These are phyloP conservation scores for Colletotrichum tabaci DNA, from an alignment of 2,329 filamentous ascomycete species.

Conservation along the genomic window DNA sequence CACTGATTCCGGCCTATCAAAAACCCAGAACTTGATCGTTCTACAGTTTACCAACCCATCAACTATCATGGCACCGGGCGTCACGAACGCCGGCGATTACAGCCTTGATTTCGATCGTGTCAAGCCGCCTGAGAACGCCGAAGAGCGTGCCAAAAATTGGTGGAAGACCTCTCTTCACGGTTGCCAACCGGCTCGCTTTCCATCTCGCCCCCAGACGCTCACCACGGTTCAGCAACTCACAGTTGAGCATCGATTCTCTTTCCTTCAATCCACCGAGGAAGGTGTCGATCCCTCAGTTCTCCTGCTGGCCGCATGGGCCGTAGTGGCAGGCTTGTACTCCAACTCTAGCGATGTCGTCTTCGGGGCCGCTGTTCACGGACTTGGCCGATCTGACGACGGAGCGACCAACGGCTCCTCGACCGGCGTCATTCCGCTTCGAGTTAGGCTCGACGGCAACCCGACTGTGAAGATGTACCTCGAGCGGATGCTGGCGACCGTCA, in stretches of 20 bases:
- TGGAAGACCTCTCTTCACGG: not conserved
- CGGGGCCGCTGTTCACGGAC: too few species aligned
- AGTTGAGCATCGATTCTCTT: too few species aligned
- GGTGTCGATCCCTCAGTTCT: too few species aligned
- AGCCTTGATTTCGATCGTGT: not conserved
- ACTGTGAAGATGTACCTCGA: not conserved
- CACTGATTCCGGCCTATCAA: not conserved
- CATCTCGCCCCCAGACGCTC: not conserved
- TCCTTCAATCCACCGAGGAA: too few species aligned
- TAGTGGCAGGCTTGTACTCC: too few species aligned
- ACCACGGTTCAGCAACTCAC: too few species aligned
- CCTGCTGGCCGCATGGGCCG: too few species aligned
- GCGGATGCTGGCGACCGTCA: not conserved
- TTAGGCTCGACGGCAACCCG: not conserved
- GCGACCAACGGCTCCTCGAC: not conserved
- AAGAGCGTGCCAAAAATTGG: not conserved
- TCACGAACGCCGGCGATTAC: not conserved
- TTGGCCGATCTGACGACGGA: not conserved
- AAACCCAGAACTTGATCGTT: not conserved
- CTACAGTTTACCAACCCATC: not conserved
- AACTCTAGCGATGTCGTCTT: too few species aligned
- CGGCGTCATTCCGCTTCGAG: not conserved
- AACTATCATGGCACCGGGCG: not conserved
- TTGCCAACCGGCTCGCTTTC: not conserved
- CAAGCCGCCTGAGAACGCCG: not conserved